Base-by-base conservation (phyloP, 2,329 filamentous ascomycete species). In the Helminthosporium solani region DNA sequence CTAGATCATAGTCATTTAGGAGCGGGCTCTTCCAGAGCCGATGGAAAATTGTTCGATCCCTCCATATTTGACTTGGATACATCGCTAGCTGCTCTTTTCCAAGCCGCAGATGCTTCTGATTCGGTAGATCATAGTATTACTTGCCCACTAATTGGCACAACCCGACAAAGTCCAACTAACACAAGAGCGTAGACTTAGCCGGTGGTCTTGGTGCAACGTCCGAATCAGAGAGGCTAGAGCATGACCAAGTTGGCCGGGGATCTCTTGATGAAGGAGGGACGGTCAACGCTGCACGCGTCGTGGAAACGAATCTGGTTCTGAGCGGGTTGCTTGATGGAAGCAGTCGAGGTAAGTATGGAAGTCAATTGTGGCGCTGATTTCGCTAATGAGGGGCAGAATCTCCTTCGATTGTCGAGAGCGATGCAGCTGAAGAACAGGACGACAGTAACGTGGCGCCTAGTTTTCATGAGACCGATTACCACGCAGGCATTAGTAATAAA, bases 321-420 rank as follows among this genome's bases (percentile, higher is more conserved):
- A 51, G 50, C 23, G 34, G 39, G 25, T 42, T 47, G 23, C 34
- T 47, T 42, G 34, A 47, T 34, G 27, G 42, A 48, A 50, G 44
- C 28, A 48, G 40, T 46, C 37, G 43, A 48, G 44, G 44, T 46
- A 53, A 48, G 44, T 48, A 46, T 51, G 16, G 38, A 35, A 46
- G 41, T 51, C 19, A 41, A 43, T 47, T 48, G 30, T 19, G 25
- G 44, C 47, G 27, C 40, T 40, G 12, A 50, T 46, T 37, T 44
- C 39, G 21, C 39, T 40, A 50, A 35, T 47, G 7, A 23, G 14
- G 14, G n/a, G 40, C 42, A 50, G 47, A 50, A 40, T 47, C 36
- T 50, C 27, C 43, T 43, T 49, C 44, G 39, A 33, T 47, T 44
- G 21, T 51, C 35, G 41, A 52, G 41, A 42, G 37, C 31, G 21